Evolutionary conservation across 306 rosid species (phyloP).

Genomic region (Oxytropis ochrocephala): DNA sequence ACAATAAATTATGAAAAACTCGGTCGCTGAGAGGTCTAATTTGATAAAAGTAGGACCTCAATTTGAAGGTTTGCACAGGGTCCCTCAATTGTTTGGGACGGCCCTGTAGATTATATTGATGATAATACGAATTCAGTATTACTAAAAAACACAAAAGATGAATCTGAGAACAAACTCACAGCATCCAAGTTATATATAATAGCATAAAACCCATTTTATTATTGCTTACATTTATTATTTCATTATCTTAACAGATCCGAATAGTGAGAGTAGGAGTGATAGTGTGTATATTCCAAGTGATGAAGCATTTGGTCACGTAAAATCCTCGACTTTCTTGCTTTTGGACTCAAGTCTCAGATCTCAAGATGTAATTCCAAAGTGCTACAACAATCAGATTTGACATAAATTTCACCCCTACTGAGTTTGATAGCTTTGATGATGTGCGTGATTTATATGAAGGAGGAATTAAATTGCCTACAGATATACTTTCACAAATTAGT

Average conservation of each 20-base stretch:
- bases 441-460: too few species aligned
- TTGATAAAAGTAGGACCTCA: too few species aligned
- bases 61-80: too few species aligned
- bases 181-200: too few species aligned
- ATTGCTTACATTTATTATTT: background rate
- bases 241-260: conserved; percentile 31
- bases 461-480: conserved; percentile 44
- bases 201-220: too few species aligned
- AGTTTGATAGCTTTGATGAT: conserved; percentile 53
- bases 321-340: conserved; percentile 50
- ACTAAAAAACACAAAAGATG: too few species aligned
- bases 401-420: conserved; percentile 15
- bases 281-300: conserved; percentile 59
- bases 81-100: too few species aligned
- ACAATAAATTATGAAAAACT: too few species aligned
- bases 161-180: too few species aligned
- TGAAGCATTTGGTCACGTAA: conserved; percentile 56
- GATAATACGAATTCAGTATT: too few species aligned
- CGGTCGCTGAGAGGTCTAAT: too few species aligned
- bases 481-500: conserved; percentile 27
- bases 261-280: conserved; percentile 26
- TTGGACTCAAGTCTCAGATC: conserved; percentile 39
- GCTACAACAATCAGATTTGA: conserved; percentile 25
- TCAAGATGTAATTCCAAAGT: conserved; percentile 29
- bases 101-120: background rate